Evolutionary conservation across 345 rosid species (phyloP).

Genomic region (Euphorbia pulcherrima): DNA sequence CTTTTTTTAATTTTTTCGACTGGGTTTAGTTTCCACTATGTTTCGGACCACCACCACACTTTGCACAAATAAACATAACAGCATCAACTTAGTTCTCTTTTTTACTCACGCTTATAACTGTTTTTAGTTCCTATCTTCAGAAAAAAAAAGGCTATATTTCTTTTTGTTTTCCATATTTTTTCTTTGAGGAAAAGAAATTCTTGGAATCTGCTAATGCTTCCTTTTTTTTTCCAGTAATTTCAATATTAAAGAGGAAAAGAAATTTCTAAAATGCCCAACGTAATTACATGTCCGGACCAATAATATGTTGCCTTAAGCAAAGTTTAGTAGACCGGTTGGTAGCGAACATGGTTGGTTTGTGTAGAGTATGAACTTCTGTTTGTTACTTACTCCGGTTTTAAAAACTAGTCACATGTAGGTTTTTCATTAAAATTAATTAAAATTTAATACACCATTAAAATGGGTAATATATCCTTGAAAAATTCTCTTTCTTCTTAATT

Average conservation of each 20-base stretch:
- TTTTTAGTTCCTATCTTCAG: constrained; percentile 30
- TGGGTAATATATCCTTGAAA: too few species aligned
- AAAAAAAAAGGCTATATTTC: constrained; percentile 30
- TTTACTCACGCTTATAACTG: constrained; percentile 38
- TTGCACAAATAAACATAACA: constrained; percentile 41
- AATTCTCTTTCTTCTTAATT: too few species aligned
- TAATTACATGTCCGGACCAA: too few species aligned
- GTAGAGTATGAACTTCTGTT: too few species aligned
- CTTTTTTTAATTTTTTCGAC: constrained; percentile 7
- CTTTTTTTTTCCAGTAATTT: not conserved
- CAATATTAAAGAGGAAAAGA: not conserved
- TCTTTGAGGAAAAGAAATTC: constrained; percentile 31
- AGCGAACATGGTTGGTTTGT: not conserved
- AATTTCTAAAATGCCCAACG: too few species aligned
- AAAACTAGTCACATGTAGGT: too few species aligned
- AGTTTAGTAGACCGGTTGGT: too few species aligned
- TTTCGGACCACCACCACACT: constrained; percentile 58
- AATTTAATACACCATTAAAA: too few species aligned
- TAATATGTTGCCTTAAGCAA: too few species aligned
- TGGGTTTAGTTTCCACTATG: constrained; percentile 29
- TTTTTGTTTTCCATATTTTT: constrained; percentile 16
- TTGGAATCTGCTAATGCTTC: constrained; percentile 34
- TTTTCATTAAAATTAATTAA: too few species aligned
- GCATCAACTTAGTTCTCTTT: constrained; percentile 38
- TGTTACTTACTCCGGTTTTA: too few species aligned